phyloP scores from a whole-genome alignment of 139 green algal genomes.

The Astrephomene gubernaculifera region DNA sequence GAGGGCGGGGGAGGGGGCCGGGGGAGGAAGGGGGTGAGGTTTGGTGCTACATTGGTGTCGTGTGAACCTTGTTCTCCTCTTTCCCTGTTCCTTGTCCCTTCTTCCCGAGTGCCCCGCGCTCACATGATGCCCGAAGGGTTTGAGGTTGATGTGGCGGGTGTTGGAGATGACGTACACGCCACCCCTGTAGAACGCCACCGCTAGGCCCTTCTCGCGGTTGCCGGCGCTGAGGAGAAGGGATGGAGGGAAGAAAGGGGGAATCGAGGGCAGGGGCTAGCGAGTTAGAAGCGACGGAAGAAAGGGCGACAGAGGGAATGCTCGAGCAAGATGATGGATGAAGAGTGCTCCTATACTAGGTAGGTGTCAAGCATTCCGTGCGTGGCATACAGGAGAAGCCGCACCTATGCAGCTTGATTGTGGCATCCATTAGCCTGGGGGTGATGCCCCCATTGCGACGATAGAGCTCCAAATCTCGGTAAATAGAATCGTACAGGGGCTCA shows the following conservation, averaged over 20 bases:
- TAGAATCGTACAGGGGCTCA: constrained; percentile 1
- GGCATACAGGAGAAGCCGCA: too few relatives aligned
- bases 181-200: constrained; percentile 27
- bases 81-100: too few relatives aligned
- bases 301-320: too few relatives aligned
- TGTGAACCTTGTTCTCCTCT: too few relatives aligned
- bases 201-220: constrained; percentile 27
- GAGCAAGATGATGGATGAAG: too few relatives aligned
- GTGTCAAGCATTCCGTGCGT: too few relatives aligned
- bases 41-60: too few relatives aligned
- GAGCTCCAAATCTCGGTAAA: background rate
- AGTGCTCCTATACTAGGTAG: too few relatives aligned
- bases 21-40: background rate
- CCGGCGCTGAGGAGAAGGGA: background rate
- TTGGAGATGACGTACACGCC: constrained; percentile 36
- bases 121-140: constrained; percentile 36
- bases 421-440: background rate
- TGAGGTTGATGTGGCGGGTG: background rate
- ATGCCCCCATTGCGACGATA: constrained; percentile 9
- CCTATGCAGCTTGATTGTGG: constrained; percentile 8
- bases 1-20: background rate
- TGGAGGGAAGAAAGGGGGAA: background rate
- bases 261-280: background rate
- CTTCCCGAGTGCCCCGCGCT: too few relatives aligned
- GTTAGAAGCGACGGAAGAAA: background rate